Evolutionary conservation across 768 basidiomycete genomes (phyloP).

Genomic region (Psilocybe cyanescens): DNA sequence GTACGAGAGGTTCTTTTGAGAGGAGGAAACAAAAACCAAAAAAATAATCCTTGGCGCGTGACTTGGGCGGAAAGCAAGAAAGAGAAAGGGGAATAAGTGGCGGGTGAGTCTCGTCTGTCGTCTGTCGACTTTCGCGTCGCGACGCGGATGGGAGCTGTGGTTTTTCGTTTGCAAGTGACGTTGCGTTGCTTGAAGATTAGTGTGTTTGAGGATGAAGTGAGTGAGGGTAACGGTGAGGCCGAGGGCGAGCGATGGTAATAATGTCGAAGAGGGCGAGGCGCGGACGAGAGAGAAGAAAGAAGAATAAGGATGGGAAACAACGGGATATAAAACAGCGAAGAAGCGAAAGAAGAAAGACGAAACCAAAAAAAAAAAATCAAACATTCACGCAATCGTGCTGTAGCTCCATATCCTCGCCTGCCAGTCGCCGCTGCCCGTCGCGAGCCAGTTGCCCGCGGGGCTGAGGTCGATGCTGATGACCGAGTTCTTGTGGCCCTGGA

Average conservation of each 20-base stretch:
- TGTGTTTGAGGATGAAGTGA: too few species aligned
- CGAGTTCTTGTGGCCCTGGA: slow-evolving; percentile 73
- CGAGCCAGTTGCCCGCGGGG: slow-evolving; percentile 47
- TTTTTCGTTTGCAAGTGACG: too few species aligned
- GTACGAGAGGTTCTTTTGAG: too few species aligned
- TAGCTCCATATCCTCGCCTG: slow-evolving; percentile 42
- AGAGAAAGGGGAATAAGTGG: neutral
- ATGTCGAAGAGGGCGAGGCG: too few species aligned
- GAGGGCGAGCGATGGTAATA: neutral
- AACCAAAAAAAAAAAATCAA: neutral
- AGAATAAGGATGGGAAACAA: neutral
- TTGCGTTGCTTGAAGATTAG: neutral
- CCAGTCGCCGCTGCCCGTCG: slow-evolving; percentile 59
- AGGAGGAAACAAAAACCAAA: too few species aligned
- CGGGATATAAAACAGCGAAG: too few species aligned
- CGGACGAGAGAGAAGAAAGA: neutral
- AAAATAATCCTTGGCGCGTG: too few species aligned
- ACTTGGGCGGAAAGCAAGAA: neutral
- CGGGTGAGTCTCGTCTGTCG: too few species aligned
- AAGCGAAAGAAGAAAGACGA: neutral
- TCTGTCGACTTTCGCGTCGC: too few species aligned
- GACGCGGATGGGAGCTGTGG: too few species aligned
- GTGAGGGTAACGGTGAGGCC: neutral
- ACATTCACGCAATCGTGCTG: slow-evolving; percentile 8
- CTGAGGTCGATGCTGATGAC: slow-evolving; percentile 57